phyloP scores from a whole-genome alignment of 495 filamentous ascomycete genomes.

The Xylaria grammica region DNA sequence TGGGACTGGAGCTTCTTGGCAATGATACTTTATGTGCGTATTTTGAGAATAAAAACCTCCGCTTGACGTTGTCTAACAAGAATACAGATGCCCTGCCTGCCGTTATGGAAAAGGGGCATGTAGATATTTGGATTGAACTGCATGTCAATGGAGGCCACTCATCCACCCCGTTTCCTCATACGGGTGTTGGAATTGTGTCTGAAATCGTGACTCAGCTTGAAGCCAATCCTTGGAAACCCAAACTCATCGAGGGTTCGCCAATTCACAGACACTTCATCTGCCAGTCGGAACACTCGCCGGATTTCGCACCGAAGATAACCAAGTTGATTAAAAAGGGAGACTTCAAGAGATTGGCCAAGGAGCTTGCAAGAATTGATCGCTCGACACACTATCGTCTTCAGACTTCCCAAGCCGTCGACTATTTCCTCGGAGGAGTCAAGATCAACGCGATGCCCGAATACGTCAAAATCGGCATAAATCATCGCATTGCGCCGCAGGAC shows the following conservation, averaged over 20 bases:
- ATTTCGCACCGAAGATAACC: slow-evolving; percentile 38
- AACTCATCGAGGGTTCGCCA: slow-evolving; percentile 41
- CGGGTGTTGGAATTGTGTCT: slow-evolving; percentile 66
- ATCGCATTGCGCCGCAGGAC: slow-evolving; percentile 67
- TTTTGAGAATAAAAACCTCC: slow-evolving; percentile 8
- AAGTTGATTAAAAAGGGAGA: slow-evolving; percentile 52
- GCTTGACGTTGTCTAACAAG: slow-evolving; percentile 29
- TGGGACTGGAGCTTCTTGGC: slow-evolving; percentile 52
- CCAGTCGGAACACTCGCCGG: slow-evolving; percentile 39
- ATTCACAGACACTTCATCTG: slow-evolving; percentile 59
- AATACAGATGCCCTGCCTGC: slow-evolving; percentile 51
- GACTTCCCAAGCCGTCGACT: slow-evolving; percentile 58
- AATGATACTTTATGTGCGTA: slow-evolving; percentile 38
- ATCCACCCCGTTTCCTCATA: slow-evolving; percentile 64
- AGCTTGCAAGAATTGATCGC: slow-evolving; percentile 54
- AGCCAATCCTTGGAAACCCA: slow-evolving; percentile 58
- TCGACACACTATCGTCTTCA: slow-evolving; percentile 66
- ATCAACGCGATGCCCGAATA: slow-evolving; percentile 70
- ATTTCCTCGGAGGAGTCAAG: slow-evolving; percentile 52
- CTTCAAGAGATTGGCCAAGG: slow-evolving; percentile 62
- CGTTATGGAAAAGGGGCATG: slow-evolving; percentile 58
- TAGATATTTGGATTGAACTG: slow-evolving; percentile 59
- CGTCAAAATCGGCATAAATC: slow-evolving; percentile 64
- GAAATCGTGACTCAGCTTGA: slow-evolving; percentile 67
- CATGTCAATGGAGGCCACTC: slow-evolving; percentile 66